Conservation (phyloP, 805 yeast species). For the Isabelozyma rhagii region DNA sequence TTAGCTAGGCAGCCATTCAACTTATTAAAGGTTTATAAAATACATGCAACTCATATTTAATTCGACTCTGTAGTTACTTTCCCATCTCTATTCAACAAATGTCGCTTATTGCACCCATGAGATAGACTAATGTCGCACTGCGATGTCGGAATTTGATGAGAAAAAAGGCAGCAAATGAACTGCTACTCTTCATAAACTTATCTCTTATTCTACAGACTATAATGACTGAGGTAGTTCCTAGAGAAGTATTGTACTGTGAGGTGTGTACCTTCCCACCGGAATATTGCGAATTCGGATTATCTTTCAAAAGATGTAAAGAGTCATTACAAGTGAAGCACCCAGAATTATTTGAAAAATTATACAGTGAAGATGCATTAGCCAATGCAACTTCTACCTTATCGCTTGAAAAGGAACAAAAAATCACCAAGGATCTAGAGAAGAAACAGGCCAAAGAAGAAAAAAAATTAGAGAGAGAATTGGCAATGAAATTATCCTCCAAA, state of each 20-base stretch:
- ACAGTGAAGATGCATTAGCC: conserved; percentile 57
- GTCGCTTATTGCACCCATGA: too few relatives aligned
- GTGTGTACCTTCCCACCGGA: conserved; percentile 84
- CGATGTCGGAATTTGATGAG: conserved; percentile 13
- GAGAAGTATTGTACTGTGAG: conserved; percentile 61
- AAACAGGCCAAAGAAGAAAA: conserved; percentile 84
- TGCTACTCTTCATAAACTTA: not conserved
- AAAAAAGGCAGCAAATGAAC: conserved; percentile 4
- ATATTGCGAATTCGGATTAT: conserved; percentile 88
- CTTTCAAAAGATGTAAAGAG: conserved; percentile 75
- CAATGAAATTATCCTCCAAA: conserved; percentile 74
- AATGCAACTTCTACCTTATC: conserved; percentile 60
- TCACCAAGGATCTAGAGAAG: conserved; percentile 78
- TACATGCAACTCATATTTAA: too few relatives aligned
- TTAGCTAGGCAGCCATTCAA: too few relatives aligned
- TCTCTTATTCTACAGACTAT: not conserved
- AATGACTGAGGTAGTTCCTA: conserved; percentile 29
- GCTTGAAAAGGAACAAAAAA: conserved; percentile 75
- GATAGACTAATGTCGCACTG: conserved; percentile 1
- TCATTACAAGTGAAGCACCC: conserved; percentile 68
- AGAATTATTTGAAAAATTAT: conserved; percentile 56
- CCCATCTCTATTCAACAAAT: too few relatives aligned
- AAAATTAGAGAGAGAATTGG: conserved; percentile 79
- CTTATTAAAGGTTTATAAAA: too few relatives aligned
- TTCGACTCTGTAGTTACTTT: too few relatives aligned